Conservation (phyloP, 73 alveolate species). For the Tetrahymena malaccensis region DNA sequence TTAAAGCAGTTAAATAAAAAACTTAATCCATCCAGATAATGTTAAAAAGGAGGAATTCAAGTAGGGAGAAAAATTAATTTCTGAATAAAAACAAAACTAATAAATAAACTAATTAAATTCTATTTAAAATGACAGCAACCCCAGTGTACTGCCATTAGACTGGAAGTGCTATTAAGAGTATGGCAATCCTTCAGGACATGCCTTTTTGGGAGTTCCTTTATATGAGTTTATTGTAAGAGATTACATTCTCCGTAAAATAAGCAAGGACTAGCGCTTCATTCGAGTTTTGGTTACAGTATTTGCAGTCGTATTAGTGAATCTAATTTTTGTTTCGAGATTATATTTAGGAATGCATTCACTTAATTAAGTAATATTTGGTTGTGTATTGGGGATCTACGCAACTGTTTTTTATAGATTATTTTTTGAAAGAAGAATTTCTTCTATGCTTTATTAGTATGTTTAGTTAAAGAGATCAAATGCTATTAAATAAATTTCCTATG, state of each 20-base stretch:
- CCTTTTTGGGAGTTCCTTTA: background rate
- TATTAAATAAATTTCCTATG: background rate
- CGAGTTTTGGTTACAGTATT: background rate
- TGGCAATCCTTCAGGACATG: background rate
- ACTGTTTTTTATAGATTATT: background rate
- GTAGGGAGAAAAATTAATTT: background rate
- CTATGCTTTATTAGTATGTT: background rate
- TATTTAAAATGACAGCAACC: background rate
- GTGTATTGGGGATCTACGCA: slow-evolving; percentile 10
- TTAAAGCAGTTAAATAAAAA: too few relatives aligned
- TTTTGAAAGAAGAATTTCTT: background rate
- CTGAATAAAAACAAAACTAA: background rate
- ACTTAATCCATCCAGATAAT: too few relatives aligned
- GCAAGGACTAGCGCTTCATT: background rate
- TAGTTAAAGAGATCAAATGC: background rate
- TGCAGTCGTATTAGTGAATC: background rate
- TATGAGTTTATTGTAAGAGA: background rate
- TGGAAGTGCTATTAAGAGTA: background rate
- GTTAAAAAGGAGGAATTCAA: too few relatives aligned
- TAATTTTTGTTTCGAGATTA: slow-evolving; percentile 5
- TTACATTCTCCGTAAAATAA: background rate
- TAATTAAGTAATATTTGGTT: slow-evolving; percentile 11
- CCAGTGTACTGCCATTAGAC: background rate
- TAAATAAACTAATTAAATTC: background rate
- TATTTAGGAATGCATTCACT: slow-evolving; percentile 28